Evolutionary conservation across 305 asterid genomes (phyloP).

Genomic region (Fraxinus ornus): DNA sequence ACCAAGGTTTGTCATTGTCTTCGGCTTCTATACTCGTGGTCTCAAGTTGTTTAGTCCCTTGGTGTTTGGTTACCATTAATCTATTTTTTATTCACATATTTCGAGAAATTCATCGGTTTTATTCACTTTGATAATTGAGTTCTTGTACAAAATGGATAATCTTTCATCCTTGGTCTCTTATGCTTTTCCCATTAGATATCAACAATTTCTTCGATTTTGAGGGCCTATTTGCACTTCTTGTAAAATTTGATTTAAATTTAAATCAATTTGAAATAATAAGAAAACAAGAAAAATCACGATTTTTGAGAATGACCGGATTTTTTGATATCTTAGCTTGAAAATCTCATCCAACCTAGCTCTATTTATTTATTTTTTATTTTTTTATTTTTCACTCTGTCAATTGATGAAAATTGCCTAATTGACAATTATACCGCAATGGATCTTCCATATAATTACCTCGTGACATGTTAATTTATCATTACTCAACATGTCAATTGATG

Average conservation of each 20-base stretch:
- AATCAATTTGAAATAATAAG: no score
- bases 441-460: neutral
- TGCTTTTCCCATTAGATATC: neutral
- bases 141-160: no score
- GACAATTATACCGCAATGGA: neutral
- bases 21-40: neutral
- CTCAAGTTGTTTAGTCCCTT: neutral
- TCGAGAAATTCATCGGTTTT: neutral
- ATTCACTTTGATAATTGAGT: neutral
- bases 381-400: neutral
- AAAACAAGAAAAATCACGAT: neutral
- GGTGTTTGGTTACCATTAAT: neutral
- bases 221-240: neutral
- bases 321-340: no score
- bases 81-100: neutral
- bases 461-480: neutral
- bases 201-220: neutral
- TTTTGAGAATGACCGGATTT: neutral
- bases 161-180: neutral
- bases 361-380: no score
- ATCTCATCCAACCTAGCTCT: neutral
- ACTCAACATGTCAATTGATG: no score
- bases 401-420: no score
- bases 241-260: neutral
- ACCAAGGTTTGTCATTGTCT: neutral